Percentiles rank a stretch among this genome's conserved stretches.
Evolutionary conservation across 495 filamentous ascomycete species (phyloP).

Genomic region (Podospora pseudocomata): DNA sequence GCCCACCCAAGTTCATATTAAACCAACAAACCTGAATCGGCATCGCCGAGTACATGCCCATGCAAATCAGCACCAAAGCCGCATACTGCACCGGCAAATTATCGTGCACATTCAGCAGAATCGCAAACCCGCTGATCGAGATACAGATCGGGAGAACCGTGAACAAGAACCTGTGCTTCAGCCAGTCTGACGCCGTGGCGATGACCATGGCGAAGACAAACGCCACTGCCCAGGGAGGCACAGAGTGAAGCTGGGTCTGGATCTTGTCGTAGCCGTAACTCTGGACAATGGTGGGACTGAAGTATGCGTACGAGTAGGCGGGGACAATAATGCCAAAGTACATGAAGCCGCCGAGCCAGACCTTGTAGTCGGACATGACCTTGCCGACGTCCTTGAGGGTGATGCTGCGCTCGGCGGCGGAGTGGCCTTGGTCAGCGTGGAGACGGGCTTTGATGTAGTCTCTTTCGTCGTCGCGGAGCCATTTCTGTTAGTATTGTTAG

Average conservation of each 20-base stretch:
- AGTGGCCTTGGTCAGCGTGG: slow-evolving; percentile 70
- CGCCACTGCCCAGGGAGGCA: slow-evolving; percentile 82
- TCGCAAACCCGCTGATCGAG: slow-evolving; percentile 65
- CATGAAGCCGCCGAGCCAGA: slow-evolving; percentile 78
- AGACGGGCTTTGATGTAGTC: slow-evolving; percentile 70
- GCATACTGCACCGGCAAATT: slow-evolving; percentile 62
- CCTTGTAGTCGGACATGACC: slow-evolving; percentile 73
- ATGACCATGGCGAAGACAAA: slow-evolving; percentile 74
- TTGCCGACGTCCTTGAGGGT: slow-evolving; percentile 58
- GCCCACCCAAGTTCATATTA: slow-evolving; percentile 86
- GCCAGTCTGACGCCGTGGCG: slow-evolving; percentile 63
- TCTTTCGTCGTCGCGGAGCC: slow-evolving; percentile 72
- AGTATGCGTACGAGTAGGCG: slow-evolving; percentile 68
- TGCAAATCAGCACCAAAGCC: slow-evolving; percentile 69
- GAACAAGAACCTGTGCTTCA: slow-evolving; percentile 73
- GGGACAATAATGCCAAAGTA: slow-evolving; percentile 87
- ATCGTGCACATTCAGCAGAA: slow-evolving; percentile 59
- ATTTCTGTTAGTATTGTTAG: slow-evolving; percentile 28
- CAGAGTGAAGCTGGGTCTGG: slow-evolving; percentile 72
- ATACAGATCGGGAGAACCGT: slow-evolving; percentile 61
- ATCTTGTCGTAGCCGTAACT: slow-evolving; percentile 64
- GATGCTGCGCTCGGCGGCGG: slow-evolving; percentile 63
- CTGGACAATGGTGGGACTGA: slow-evolving; percentile 72
- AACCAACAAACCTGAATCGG: slow-evolving; percentile 91
- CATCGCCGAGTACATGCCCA: slow-evolving; percentile 66